Evolutionary conservation across 148 eudicot genomes (phyloP), one percentile per base, ranked within the genome.

Genomic region (Amaranthus palmeri): DNA sequence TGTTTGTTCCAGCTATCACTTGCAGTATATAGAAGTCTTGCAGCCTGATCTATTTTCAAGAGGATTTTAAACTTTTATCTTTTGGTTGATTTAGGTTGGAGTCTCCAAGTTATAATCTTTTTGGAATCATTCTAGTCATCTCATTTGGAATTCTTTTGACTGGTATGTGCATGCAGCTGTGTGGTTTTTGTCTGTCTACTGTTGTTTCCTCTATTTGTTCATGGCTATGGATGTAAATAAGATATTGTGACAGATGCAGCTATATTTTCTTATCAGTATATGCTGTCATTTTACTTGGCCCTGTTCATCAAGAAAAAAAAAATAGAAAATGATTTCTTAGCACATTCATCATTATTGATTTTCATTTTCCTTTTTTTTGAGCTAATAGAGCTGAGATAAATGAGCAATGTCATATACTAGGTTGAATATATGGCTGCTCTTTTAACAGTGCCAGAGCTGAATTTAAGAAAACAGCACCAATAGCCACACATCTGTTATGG

Each of bases 81-180:
- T 18, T 65, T 68, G 72, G 55, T 58, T 74, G 54, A 36, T 58
- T 49, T 69, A 95, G 97, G 86, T 85, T 95, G 97, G 98, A 95
- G 78, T 79, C 97, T 54, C 97, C 99, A 70, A 95, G 99, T 76
- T 56, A 80, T 70, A 91, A 91, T 78, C 92, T 95, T 67, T 80
- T 87, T 41, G 99, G 96, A 58, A 95, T 95, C 82, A 95, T 95
- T 72, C 73, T 89, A 51, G 79, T 95, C 71, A 91, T 95, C 79
- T 95, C 97, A 46, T 64, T 76, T 53, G 99, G 99, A 66, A 74
- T 95, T 76, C 65, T 95, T 17, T 80, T 91, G 78, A 95, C 99
- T 71, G 99, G 99, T 95, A 83, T 76, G 79, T 55, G 70, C 57
- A 55, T 7, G 18, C 54, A 46, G 9, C 45, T 43, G 42, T 56